Conservation (phyloP, 2,329 filamentous ascomycete genomes). For the Diaporthe longicolla region DNA sequence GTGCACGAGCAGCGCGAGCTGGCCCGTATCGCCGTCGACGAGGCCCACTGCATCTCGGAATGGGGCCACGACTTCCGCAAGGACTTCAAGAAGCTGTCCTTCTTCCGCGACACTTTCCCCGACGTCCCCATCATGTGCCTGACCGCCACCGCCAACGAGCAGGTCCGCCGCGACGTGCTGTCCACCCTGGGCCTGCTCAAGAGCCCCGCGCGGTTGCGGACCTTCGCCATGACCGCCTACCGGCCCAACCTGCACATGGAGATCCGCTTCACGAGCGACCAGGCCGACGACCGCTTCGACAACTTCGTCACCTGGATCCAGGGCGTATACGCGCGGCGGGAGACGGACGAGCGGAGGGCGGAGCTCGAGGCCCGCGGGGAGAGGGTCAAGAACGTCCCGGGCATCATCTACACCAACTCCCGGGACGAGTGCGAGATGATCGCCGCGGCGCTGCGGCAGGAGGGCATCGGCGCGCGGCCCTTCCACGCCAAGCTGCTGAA, state of each 20-base stretch:
- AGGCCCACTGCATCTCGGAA: constrained; percentile 97
- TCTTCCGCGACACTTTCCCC: constrained; percentile 86
- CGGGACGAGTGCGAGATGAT: constrained; percentile 82
- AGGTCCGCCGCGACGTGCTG: constrained; percentile 87
- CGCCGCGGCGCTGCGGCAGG: constrained; percentile 73
- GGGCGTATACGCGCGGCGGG: constrained; percentile 78
- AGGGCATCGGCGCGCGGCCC: constrained; percentile 80
- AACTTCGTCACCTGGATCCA: constrained; percentile 85
- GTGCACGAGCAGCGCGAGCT: constrained; percentile 87
- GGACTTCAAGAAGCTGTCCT: constrained; percentile 88
- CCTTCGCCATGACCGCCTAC: constrained; percentile 87
- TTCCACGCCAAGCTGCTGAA: constrained; percentile 80
- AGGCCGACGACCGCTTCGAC: constrained; percentile 78
- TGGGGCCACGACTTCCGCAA: constrained; percentile 99
- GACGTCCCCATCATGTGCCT: constrained; percentile 92
- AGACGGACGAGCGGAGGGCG: constrained; percentile 68
- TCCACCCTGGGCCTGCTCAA: constrained; percentile 78
- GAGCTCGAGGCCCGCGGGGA: constrained; percentile 70
- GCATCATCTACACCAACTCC: constrained; percentile 85
- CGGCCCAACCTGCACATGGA: constrained; percentile 92
- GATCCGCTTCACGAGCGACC: constrained; percentile 84
- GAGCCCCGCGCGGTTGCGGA: constrained; percentile 70
- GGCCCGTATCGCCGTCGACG: constrained; percentile 90
- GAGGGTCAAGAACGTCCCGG: constrained; percentile 75
- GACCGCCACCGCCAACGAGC: constrained; percentile 89